Evolutionary conservation across 2,329 filamentous ascomycete genomes (phyloP), one percentile per base, ranked within the genome.

Genomic region (Pseudogymnoascus sp.): DNA sequence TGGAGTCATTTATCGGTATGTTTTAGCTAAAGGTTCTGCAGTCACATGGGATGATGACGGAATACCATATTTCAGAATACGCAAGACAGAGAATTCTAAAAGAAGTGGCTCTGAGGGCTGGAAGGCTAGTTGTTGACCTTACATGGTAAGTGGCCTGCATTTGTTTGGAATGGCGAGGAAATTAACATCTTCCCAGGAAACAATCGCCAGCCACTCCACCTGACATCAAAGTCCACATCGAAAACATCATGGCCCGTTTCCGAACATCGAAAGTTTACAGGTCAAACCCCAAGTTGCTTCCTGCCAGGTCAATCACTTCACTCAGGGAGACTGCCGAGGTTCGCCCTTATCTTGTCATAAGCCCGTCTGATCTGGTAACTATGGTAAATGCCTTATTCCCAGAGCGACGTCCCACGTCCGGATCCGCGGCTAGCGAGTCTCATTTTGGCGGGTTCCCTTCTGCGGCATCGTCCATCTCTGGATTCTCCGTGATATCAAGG

Each of bases 31-130:
- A 64, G 50, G 25, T 44, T 8, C 62, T 31, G 31, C 61, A 75
- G 73, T 73, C 82, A 61, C 82, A 85, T 68, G 84, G 85, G 62
- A 84, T 89, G 77, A 87, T 97, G 79, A 84, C 91, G 63, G 91
- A 96, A 70, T 93, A 96, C 74, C 91, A 96, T 76, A 91, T 97
- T 70, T 92, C 90, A 60, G 91, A 95, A 69, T 91, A 93, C 75
- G 92, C 91, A 44, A 85, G 94, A 47, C 90, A 96, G 70, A 92
- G 87, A 74, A 89, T 89, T 63, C 77, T 89, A 63, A 87, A 87
- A 70, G 89, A 93, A 72, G 88, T 97, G 63, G 91, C 89, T 63
- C 85, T 89, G 73, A 86, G 88, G 66, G 89, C 90, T 60, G 89
- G 92, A 72, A 87, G 89, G 70, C 83, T 90, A 67, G 90, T 93